Evolutionary conservation across 164 flowering plant genomes (phyloP).

Genomic region (Cinnamomum chago): DNA sequence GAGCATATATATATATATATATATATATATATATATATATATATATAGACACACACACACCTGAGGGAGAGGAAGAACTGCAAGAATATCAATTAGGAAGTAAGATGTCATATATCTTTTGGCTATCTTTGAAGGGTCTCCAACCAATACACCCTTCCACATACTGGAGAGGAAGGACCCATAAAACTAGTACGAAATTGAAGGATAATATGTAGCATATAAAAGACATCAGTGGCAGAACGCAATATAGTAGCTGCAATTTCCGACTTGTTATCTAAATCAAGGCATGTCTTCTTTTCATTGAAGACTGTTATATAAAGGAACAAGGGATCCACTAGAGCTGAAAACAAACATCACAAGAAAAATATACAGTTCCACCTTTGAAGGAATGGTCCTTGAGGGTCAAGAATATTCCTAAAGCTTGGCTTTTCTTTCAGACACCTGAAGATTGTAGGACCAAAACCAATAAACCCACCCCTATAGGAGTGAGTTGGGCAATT

Average conservation of each 20-base stretch:
- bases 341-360: slow-evolving; percentile 68
- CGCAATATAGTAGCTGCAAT: slow-evolving; percentile 62
- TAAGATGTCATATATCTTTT: slow-evolving; percentile 60
- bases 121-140: slow-evolving; percentile 65
- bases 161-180: slow-evolving; percentile 88
- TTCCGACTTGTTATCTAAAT: slow-evolving; percentile 55
- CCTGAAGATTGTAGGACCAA: too few relatives aligned
- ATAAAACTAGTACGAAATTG: slow-evolving; percentile 87
- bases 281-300: slow-evolving; percentile 46
- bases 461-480: too few relatives aligned
- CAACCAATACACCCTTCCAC: slow-evolving; percentile 89
- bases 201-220: slow-evolving; percentile 65
- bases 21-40: too few relatives aligned
- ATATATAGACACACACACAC: too few relatives aligned
- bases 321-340: slow-evolving; percentile 86
- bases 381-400: slow-evolving; percentile 78
- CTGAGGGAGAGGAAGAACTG: slow-evolving; percentile 97
- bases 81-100: slow-evolving; percentile 79
- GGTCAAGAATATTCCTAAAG: slow-evolving; percentile 58
- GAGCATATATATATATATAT: background rate
- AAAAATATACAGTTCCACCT: slow-evolving; percentile 88
- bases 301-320: slow-evolving; percentile 69
- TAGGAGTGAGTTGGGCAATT: too few relatives aligned
- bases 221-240: slow-evolving; percentile 69
- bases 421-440: slow-evolving; percentile 24